These are phyloP conservation scores for Eucalyptus fibrosa DNA, from an alignment of 345 rosid species.

Conservation along the genomic window DNA sequence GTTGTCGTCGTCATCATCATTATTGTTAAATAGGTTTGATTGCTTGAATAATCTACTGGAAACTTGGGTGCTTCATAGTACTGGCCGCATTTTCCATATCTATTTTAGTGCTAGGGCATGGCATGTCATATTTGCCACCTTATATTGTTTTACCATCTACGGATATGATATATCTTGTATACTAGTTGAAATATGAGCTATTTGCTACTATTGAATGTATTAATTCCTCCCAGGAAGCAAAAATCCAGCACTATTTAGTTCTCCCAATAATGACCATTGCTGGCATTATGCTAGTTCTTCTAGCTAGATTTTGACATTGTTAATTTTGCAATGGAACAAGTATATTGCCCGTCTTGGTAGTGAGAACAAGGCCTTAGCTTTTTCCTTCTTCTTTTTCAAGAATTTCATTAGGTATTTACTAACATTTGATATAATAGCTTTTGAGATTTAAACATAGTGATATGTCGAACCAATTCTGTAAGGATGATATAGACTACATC, in stretches of 20 bases:
- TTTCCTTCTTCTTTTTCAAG: neutral
- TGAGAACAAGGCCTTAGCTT: neutral
- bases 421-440: neutral
- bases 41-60: neutral
- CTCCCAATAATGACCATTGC: neutral
- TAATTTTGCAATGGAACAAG: neutral
- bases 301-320: neutral
- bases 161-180: neutral
- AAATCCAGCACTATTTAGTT: neutral
- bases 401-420: neutral
- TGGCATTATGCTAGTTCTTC: neutral
- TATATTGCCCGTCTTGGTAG: neutral
- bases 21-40: neutral
- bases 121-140: neutral
- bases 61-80: neutral
- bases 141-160: neutral
- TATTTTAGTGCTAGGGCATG: neutral
- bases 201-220: neutral
- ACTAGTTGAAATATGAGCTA: neutral
- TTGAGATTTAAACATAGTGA: too few relatives aligned
- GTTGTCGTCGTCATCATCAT: fast-evolving
- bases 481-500: neutral
- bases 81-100: neutral
- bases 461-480: neutral
- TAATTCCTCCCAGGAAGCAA: neutral